Evolutionary conservation across 805 yeast genomes (phyloP).

Genomic region (Kodamaea nitidulidarum): DNA sequence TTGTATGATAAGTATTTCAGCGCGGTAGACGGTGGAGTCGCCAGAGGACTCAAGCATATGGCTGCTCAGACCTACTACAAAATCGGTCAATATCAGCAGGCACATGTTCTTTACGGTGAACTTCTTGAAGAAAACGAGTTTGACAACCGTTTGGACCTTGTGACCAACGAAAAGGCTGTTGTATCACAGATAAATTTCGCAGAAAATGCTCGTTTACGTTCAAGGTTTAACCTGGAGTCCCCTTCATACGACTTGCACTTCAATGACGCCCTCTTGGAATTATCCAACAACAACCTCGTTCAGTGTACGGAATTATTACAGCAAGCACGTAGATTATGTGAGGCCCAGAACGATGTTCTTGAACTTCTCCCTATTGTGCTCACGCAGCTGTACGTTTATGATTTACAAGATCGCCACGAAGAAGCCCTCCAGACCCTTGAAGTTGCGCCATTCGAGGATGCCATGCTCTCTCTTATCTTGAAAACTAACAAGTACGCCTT

Average conservation of each 20-base stretch:
- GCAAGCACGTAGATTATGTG: constrained; percentile 43
- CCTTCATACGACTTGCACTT: constrained; percentile 54
- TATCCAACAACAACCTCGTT: constrained; percentile 38
- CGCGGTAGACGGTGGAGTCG: constrained; percentile 16
- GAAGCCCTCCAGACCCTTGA: constrained; percentile 36
- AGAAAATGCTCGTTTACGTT: constrained; percentile 4
- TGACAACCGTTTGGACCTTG: constrained; percentile 48
- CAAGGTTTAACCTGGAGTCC: constrained; percentile 10
- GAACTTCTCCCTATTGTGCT: constrained; percentile 60
- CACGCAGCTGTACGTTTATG: constrained; percentile 56
- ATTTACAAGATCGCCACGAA: constrained; percentile 31
- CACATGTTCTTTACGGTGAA: constrained; percentile 45
- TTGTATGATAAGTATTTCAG: constrained; percentile 14
- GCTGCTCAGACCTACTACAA: constrained; percentile 54
- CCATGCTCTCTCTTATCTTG: constrained; percentile 38
- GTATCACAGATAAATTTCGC: constrained; percentile 43
- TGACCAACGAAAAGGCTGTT: constrained; percentile 67
- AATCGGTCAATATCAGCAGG: constrained; percentile 38
- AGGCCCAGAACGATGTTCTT: constrained; percentile 38
- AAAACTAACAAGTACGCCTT: constrained; percentile 41
- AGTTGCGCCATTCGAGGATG: constrained; percentile 34
- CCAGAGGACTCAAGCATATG: constrained; percentile 42
- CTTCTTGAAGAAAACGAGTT: constrained; percentile 33
- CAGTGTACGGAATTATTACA: constrained; percentile 42
- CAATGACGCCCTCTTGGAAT: constrained; percentile 52